Percentiles rank a stretch among this genome's conserved stretches.
Evolutionary conservation across 768 basidiomycete genomes (phyloP).

Genomic region (Chlorophyllum brunneum): DNA sequence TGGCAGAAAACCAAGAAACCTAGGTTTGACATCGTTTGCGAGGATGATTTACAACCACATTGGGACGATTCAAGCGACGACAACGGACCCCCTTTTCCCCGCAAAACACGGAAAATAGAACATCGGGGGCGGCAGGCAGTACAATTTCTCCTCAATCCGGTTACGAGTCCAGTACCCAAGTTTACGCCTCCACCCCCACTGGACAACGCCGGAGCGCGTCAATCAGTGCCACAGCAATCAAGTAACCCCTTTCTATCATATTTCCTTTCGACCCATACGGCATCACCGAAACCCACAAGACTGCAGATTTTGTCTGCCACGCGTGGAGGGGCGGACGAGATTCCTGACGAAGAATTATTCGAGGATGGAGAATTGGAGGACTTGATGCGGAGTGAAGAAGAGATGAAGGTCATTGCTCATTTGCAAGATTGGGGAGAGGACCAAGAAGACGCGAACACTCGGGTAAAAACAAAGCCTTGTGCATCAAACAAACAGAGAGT

Average conservation of each 20-base stretch:
- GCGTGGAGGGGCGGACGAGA: conserved; percentile 53
- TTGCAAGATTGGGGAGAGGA: conserved; percentile 29
- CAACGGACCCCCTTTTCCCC: conserved; percentile 15
- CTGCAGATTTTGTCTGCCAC: conserved; percentile 57
- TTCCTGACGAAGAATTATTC: conserved; percentile 72
- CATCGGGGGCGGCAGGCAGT: conserved; percentile 41
- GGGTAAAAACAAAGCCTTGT: conserved; percentile 9
- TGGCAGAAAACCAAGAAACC: conserved; percentile 25
- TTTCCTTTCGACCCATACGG: conserved; percentile 43
- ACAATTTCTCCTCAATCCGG: conserved; percentile 56
- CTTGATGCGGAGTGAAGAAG: conserved; percentile 49
- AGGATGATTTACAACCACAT: neutral
- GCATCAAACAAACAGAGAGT: conserved; percentile 12
- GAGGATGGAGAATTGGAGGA: conserved; percentile 63
- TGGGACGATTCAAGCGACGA: conserved; percentile 10
- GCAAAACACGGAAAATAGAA: conserved; percentile 26
- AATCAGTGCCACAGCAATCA: conserved; percentile 11
- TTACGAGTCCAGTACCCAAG: conserved; percentile 27
- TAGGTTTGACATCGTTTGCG: conserved; percentile 16
- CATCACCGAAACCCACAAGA: conserved; percentile 47
- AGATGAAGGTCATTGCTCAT: conserved; percentile 40
- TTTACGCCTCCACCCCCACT: conserved; percentile 12
- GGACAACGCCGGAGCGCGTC: conserved; percentile 8
- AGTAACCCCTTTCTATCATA: conserved; percentile 43
- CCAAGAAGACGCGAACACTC: conserved; percentile 16